Evolutionary conservation across 805 yeast genomes (phyloP).

Genomic region (Myxozyma udenii): DNA sequence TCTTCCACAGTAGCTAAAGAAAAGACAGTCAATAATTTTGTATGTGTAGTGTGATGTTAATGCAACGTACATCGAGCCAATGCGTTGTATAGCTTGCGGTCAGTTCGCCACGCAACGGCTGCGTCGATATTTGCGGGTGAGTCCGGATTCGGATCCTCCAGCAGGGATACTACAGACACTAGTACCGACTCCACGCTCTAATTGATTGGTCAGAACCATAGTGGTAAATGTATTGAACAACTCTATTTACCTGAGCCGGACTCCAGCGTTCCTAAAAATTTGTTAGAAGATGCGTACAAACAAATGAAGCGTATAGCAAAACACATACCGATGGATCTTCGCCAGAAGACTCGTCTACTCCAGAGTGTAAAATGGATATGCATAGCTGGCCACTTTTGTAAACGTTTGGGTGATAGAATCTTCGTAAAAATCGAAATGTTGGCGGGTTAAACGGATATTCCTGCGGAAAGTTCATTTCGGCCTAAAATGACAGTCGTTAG

Average conservation of each 20-base stretch:
- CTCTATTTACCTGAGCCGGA: slow-evolving; percentile 50
- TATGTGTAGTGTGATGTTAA: not conserved
- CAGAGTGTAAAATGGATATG: slow-evolving; percentile 86
- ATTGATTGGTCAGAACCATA: not conserved
- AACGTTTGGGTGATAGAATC: slow-evolving; percentile 92
- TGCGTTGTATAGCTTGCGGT: slow-evolving; percentile 69
- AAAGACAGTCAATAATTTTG: not conserved
- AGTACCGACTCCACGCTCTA: slow-evolving; percentile 87
- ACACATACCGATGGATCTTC: slow-evolving; percentile 24
- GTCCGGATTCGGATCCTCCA: slow-evolving; percentile 89
- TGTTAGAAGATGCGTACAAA: not conserved
- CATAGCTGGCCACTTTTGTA: slow-evolving; percentile 91
- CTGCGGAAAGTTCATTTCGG: slow-evolving; percentile 87
- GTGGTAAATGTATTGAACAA: not conserved
- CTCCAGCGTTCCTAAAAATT: slow-evolving; percentile 30
- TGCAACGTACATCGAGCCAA: slow-evolving; percentile 46
- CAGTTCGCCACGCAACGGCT: slow-evolving; percentile 81
- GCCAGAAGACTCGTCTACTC: slow-evolving; percentile 85
- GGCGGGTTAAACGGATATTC: slow-evolving; percentile 95
- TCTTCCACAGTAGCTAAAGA: slow-evolving; percentile 44
- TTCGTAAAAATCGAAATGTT: slow-evolving; percentile 84
- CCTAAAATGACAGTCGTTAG: slow-evolving; percentile 38
- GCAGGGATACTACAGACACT: slow-evolving; percentile 81
- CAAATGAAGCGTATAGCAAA: too few relatives aligned
- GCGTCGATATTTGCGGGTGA: slow-evolving; percentile 98